phyloP scores from a whole-genome alignment of 805 yeast genomes.

The Schwanniomyces polymorphus region DNA sequence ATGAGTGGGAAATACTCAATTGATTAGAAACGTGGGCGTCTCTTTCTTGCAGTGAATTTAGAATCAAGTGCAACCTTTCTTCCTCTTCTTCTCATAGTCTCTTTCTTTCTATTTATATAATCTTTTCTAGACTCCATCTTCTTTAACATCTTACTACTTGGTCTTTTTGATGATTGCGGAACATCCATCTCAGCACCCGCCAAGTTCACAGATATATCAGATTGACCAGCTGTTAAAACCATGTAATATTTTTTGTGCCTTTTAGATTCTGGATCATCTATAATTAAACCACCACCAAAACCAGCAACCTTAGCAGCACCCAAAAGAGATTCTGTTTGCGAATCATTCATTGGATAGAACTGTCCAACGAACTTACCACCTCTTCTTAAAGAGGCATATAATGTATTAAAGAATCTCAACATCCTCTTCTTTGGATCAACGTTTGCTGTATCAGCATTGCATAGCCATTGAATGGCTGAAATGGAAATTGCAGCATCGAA shows the following conservation, averaged over 20 bases:
- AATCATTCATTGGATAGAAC: slow-evolving; percentile 90
- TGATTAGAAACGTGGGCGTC: slow-evolving; percentile 40
- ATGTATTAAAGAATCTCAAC: slow-evolving; percentile 79
- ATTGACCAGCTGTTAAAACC: slow-evolving; percentile 82
- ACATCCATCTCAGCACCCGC: slow-evolving; percentile 81
- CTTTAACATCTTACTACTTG: slow-evolving; percentile 49
- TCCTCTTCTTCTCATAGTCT: slow-evolving; percentile 88
- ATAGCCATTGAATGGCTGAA: slow-evolving; percentile 96
- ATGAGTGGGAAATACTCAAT: neutral
- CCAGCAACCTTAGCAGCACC: slow-evolving; percentile 91
- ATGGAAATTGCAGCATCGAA: slow-evolving; percentile 96
- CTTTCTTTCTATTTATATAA: slow-evolving; percentile 88
- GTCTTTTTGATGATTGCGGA: slow-evolving; percentile 41
- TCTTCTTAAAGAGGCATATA: slow-evolving; percentile 80
- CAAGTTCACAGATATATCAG: slow-evolving; percentile 74
- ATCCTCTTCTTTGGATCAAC: slow-evolving; percentile 84
- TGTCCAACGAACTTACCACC: slow-evolving; percentile 99
- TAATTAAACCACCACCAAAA: slow-evolving; percentile 91
- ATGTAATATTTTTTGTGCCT: slow-evolving; percentile 88
- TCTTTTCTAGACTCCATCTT: slow-evolving; percentile 74
- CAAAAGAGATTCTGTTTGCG: slow-evolving; percentile 74
- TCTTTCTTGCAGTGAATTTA: slow-evolving; percentile 82
- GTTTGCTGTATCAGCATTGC: slow-evolving; percentile 85
- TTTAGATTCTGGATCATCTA: slow-evolving; percentile 91
- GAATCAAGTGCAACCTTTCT: slow-evolving; percentile 86